phyloP scores from a whole-genome alignment of 129 eudicot genomes.

The Pseudognaphalium luteoalbum region DNA sequence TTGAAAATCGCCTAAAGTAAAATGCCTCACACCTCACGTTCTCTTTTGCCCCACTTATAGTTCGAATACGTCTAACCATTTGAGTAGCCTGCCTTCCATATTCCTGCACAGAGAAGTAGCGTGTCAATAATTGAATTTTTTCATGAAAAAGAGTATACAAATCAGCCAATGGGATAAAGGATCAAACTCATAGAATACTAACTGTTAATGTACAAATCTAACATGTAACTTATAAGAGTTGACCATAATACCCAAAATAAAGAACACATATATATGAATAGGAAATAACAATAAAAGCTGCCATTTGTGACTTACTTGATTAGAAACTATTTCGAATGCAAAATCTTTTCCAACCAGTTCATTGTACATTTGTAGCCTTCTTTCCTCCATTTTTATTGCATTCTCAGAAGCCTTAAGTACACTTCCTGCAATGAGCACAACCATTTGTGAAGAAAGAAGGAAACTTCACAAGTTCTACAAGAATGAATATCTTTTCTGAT shows the following conservation, averaged over 20 bases:
- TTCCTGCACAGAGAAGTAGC: conserved; percentile 45
- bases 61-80: conserved; percentile 60
- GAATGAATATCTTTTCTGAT: too few relatives aligned
- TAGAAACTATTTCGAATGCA: conserved; percentile 38
- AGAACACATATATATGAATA: neutral
- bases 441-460: conserved; percentile 8
- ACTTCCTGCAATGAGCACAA: conserved; percentile 48
- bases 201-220: conserved; percentile 9
- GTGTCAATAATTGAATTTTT: conserved; percentile 14
- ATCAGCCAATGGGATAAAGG: conserved; percentile 6
- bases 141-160: neutral
- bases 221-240: conserved; percentile 5
- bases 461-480: neutral
- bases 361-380: conserved; percentile 54
- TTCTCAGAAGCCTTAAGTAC: conserved; percentile 62
- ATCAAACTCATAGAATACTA: conserved; percentile 14
- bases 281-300: conserved; percentile 20
- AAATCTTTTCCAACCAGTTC: conserved; percentile 51
- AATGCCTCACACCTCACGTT: conserved; percentile 59
- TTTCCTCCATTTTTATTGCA: conserved; percentile 79
- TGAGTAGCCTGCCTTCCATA: conserved; percentile 48
- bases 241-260: neutral
- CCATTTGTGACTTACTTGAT: conserved; percentile 44
- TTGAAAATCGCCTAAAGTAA: neutral
- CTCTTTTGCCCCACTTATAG: conserved; percentile 63